These are phyloP conservation scores for Petunia hybrid DNA, from an alignment of 305 asterid species.

Conservation along the genomic window DNA sequence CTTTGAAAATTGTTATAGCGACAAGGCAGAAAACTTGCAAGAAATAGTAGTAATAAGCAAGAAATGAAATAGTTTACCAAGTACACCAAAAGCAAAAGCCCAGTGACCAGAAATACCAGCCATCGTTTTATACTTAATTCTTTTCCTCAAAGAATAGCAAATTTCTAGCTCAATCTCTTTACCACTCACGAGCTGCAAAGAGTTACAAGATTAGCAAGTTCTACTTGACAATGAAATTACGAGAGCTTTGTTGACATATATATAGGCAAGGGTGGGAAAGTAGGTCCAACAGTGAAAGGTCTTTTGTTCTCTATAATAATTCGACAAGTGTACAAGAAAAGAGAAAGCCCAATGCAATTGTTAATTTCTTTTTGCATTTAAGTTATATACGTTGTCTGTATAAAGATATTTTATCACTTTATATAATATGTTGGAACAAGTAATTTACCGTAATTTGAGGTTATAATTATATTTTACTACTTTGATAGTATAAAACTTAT, in stretches of 20 bases:
- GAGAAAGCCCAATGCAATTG: background rate
- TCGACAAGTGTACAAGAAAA: background rate
- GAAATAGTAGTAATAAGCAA: background rate
- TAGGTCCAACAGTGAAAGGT: constrained; percentile 17
- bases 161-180: background rate
- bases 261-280: constrained; percentile 22
- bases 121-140: background rate
- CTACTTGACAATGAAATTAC: background rate
- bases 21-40: background rate
- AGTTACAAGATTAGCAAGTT: background rate
- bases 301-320: background rate
- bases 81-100: background rate
- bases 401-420: no score
- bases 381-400: background rate
- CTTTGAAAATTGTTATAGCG: background rate
- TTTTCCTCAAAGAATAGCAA: background rate
- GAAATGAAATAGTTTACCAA: constrained; percentile 25
- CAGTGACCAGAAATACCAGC: background rate
- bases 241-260: background rate
- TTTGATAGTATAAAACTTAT: no score
- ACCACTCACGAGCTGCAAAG: background rate
- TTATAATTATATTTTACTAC: no score
- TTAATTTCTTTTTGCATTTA: background rate
- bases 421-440: no score
- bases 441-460: no score